These are phyloP conservation scores for Kurtzmaniella quercitrusa DNA, from an alignment of 1,139 yeast species.

Conservation along the genomic window DNA sequence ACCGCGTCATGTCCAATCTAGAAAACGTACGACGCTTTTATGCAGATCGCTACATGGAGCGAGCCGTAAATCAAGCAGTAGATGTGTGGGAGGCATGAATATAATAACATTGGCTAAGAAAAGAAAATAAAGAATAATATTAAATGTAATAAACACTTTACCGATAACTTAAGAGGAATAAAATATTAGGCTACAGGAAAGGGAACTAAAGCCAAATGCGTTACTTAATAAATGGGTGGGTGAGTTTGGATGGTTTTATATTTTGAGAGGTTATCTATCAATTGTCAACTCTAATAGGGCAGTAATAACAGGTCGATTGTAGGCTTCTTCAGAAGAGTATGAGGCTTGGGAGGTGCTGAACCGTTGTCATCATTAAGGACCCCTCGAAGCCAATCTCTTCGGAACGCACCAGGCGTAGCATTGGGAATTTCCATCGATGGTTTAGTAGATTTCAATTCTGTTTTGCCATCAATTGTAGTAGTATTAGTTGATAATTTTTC, in stretches of 20 bases:
- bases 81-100: too few relatives aligned
- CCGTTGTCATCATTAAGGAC: constrained; percentile 7
- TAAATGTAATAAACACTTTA: too few relatives aligned
- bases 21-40: background rate
- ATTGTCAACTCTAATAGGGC: constrained; percentile 13
- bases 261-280: too few relatives aligned
- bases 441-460: too few relatives aligned
- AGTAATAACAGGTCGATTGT: constrained; percentile 34
- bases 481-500: background rate
- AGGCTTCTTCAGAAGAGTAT: constrained; percentile 20
- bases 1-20: background rate
- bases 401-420: constrained; percentile 1
- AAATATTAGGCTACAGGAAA: background rate
- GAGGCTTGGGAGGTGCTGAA: background rate
- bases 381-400: constrained; percentile 8
- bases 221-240: background rate
- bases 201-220: background rate
- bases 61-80: too few relatives aligned
- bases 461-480: background rate
- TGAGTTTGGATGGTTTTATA: too few relatives aligned
- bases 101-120: too few relatives aligned
- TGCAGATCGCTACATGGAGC: constrained; percentile 1
- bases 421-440: background rate
- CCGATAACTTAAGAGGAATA: too few relatives aligned
- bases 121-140: too few relatives aligned